These are phyloP conservation scores for Aspergillus flavus DNA, from an alignment of 2,329 filamentous ascomycete species.

Conservation along the genomic window DNA sequence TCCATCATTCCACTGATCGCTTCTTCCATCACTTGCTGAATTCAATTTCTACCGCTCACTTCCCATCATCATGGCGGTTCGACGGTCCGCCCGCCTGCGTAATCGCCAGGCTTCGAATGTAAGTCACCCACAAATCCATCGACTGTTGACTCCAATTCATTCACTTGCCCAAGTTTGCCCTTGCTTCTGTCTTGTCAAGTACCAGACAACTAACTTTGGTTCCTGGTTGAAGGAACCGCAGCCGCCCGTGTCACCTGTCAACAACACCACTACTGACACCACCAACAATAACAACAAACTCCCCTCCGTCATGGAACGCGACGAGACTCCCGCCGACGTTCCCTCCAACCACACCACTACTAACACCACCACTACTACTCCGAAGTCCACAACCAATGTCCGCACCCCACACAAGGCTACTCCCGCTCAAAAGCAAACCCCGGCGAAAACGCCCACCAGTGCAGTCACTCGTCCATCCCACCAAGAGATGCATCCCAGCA, in stretches of 20 bases:
- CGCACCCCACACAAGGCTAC: conserved; percentile 28
- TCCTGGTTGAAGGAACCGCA: conserved; percentile 24
- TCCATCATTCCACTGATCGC: neutral
- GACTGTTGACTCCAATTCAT: neutral
- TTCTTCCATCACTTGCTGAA: neutral
- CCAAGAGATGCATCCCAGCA: conserved; percentile 90
- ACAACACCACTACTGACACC: conserved; percentile 7
- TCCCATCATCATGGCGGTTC: conserved; percentile 36
- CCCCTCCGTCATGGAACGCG: conserved; percentile 50
- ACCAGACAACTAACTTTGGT: conserved; percentile 11
- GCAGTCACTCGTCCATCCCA: conserved; percentile 70
- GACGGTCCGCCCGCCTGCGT: conserved; percentile 46
- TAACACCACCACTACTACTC: neutral
- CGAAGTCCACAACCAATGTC: conserved; percentile 10
- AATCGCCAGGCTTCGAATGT: conserved; percentile 39
- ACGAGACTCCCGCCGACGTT: conserved; percentile 42
- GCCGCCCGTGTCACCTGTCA: conserved; percentile 22
- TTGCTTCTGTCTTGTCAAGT: neutral
- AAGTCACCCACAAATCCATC: conserved; percentile 10
- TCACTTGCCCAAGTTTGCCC: conserved; percentile 9
- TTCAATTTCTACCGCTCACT: neutral
- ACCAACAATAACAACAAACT: conserved; percentile 35
- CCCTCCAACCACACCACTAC: conserved; percentile 22
- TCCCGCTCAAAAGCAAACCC: conserved; percentile 19
- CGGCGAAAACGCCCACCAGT: conserved; percentile 47